Evolutionary conservation across 257 asterid genomes (phyloP).

Genomic region (Galeopsis tetrahit): DNA sequence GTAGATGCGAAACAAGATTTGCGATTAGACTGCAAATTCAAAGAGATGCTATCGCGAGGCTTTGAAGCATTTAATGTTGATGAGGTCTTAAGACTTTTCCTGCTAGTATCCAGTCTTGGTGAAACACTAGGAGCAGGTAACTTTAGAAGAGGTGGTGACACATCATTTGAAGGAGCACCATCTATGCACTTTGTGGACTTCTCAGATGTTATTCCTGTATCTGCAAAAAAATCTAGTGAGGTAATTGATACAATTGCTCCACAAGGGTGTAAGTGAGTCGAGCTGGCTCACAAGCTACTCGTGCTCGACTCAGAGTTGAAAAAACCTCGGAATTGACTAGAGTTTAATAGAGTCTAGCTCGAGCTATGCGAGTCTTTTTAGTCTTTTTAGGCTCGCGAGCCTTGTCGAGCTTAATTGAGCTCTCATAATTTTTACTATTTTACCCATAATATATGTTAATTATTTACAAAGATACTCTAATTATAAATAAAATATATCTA

Average conservation of each 20-base stretch:
- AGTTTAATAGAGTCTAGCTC: too few relatives aligned
- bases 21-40: constrained; percentile 48
- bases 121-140: constrained; percentile 91
- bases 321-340: too few relatives aligned
- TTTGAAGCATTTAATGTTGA: constrained; percentile 62
- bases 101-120: constrained; percentile 64
- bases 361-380: too few relatives aligned
- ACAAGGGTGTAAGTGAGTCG: too few relatives aligned
- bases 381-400: too few relatives aligned
- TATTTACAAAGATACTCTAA: too few relatives aligned
- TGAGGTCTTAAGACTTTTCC: constrained; percentile 87
- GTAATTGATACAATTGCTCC: constrained; percentile 32
- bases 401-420: too few relatives aligned
- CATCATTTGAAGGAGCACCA: constrained; percentile 43
- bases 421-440: too few relatives aligned
- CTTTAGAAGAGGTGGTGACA: constrained; percentile 58
- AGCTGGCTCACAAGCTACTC: too few relatives aligned
- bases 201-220: constrained; percentile 40
- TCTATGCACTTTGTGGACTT: constrained; percentile 45
- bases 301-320: too few relatives aligned
- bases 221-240: constrained; percentile 39
- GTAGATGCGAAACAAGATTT: constrained; percentile 66
- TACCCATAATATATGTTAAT: too few relatives aligned
- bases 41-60: constrained; percentile 58
- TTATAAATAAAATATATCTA: too few relatives aligned